Evolutionary conservation across 805 yeast species (phyloP), one percentile per base, ranked within the genome.

Genomic region (Ogataea minuta): DNA sequence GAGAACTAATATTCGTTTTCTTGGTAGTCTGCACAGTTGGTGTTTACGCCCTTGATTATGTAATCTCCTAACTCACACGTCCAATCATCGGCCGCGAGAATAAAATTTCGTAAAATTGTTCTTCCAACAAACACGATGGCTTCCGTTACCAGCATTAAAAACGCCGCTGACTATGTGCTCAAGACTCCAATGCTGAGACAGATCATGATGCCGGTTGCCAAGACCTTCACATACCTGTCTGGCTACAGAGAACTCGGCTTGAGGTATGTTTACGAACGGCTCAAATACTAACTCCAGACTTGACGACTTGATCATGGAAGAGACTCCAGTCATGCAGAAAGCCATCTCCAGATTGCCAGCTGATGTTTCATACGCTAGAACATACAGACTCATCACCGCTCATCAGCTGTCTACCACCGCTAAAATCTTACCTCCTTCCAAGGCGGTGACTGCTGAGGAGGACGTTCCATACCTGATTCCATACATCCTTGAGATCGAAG

Each of bases 181-280:
- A 81, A 81, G 54, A 77, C 88, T 51, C 95, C 98, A 39, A 60
- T 78, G 34, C 77, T 93, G 59, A 76, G 84, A 51, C 79, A 81
- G 62, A 64, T 90, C 52, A 72, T 85, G 49, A 75, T 82, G 23
- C 98, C 99, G 50, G 74, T 82, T 27, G 84, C 97, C 32, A 77
- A 81, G 59, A 70, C 77, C 53, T 90, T 83, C 68, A 70, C 76
- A 53, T 71, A 80, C 52, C 74, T 76, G 50, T 74, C 95, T 41
- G 98, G 98, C 44, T 93, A 93, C 85, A 85, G 98, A 75, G 79
- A 89, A 66, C 67, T 93, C 71, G 99, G 99, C 39, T 77, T 93
- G 57, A 87, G 70, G 72, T 67, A 54, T 38, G 60, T 53, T 27
- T 14, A 8, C 16, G 6, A 15, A 25, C 17, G n/a, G 21, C 6